Evolutionary conservation across 768 basidiomycete species (phyloP), one percentile per base, ranked within the genome.

Genomic region (Tulasnella sp.): DNA sequence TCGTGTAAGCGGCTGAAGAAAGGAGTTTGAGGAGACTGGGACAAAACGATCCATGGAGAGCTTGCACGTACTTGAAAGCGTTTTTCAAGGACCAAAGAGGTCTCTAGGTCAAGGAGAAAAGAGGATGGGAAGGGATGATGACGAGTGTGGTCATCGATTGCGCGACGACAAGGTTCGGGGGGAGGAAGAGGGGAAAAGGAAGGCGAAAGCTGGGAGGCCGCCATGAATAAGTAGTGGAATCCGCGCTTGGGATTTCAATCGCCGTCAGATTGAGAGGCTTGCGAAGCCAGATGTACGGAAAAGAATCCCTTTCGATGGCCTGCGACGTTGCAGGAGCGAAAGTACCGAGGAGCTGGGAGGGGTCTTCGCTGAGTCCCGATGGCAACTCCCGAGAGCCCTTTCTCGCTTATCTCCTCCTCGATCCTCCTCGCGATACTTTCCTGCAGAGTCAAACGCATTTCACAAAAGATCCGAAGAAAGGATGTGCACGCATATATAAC

Each of bases 101-200:
- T 28, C 31, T 69, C 31, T 69, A 69, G 28, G 14, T 34, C 64
- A 34, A 69, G 31, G 64, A 69, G 64, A 69, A 69, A 11, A 28
- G 64, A 69, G 28, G 64, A 69, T 28, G 64, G 64, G 64, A 69
- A 54, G 14, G 64, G 64, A 69, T 31, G 64, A 37, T 28, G 64
- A 69, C 64, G 34, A 64, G 64, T 28, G 34, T 69, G 64, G 64
- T 69, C 64, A 69, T 69, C 64, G 64, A 69, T 69, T 69, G 64
- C 64, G 64, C 64, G 64, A 69, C 64, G 64, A 69, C 64, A 69
- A 69, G 64, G 64, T 69, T 69, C 64, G 64, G 64, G 64, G 64
- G 14, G 14, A 31, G 28, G 14, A 31, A 31, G 64, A 18, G 64
- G 64, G 64, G 28, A 14, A 69, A 69, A 37, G 28, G 64, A 20